phyloP scores from a whole-genome alignment of 306 rosid species.

The Vigna reflexopilosa region DNA sequence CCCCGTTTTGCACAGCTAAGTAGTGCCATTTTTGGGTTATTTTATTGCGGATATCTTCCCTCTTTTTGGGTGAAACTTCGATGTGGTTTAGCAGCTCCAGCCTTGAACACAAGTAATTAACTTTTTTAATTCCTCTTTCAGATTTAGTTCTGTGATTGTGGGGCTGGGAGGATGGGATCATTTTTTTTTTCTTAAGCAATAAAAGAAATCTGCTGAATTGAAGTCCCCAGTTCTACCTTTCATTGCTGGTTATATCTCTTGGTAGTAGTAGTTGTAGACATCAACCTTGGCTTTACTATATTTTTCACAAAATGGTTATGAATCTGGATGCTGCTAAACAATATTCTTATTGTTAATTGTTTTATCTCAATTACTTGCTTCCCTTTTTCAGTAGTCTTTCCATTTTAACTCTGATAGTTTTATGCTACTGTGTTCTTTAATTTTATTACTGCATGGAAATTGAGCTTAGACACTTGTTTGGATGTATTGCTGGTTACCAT shows the following conservation, averaged over 20 bases:
- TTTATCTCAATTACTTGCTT: not conserved
- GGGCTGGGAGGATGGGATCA: not conserved
- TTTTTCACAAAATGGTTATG: slow-evolving; percentile 28
- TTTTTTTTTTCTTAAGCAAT: slow-evolving; percentile 1
- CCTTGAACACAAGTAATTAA: slow-evolving; percentile 70
- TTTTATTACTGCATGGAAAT: not conserved
- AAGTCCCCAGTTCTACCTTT: not conserved
- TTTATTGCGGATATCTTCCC: slow-evolving; percentile 97
- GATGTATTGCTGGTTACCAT: not conserved
- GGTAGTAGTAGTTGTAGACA: not conserved
- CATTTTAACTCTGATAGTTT: not conserved
- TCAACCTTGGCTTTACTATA: not conserved
- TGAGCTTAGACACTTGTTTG: slow-evolving; percentile 5
- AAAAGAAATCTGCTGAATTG: not conserved
- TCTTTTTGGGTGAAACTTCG: slow-evolving; percentile 99
- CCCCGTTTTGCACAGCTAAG: slow-evolving; percentile 97
- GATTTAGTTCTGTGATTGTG: slow-evolving; percentile 3
- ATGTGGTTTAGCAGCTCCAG: slow-evolving; percentile 92
- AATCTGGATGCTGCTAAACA: not conserved
- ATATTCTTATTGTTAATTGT: slow-evolving; percentile 11
- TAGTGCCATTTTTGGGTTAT: slow-evolving; percentile 91
- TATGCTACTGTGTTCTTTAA: slow-evolving; percentile 16
- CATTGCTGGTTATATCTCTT: slow-evolving; percentile 14
- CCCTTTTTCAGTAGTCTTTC: not conserved
- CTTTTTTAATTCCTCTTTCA: slow-evolving; percentile 35